Conservation (phyloP, 441 rosid genomes). For the Erysimum cheiri region DNA sequence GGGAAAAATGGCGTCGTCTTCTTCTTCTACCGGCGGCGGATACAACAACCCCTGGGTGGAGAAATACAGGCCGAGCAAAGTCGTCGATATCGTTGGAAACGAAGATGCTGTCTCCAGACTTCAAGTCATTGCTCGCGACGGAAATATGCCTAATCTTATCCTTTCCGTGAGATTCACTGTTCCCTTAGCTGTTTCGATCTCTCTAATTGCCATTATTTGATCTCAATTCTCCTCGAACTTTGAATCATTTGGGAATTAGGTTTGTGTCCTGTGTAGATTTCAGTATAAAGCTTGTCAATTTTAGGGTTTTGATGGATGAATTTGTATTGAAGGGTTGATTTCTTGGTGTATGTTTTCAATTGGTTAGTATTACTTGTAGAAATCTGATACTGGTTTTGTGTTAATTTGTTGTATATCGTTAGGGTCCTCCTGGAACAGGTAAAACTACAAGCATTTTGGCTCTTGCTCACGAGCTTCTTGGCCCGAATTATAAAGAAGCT, state of each 20-base stretch:
- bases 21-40: constrained; percentile 48
- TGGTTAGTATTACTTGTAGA: constrained; percentile 1
- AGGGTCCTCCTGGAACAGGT: constrained; percentile 99
- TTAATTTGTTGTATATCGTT: constrained; percentile 23
- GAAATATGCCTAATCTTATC: constrained; percentile 95
- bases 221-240: not conserved
- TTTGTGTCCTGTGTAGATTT: constrained; percentile 27
- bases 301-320: constrained; percentile 21
- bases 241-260: not conserved
- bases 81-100: constrained; percentile 87
- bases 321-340: not conserved
- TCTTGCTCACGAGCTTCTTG: constrained; percentile 93
- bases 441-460: constrained; percentile 95
- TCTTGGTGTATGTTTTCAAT: not conserved
- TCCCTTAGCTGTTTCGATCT: not conserved
- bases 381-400: constrained; percentile 3
- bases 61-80: constrained; percentile 83
- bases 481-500: constrained; percentile 77
- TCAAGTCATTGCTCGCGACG: constrained; percentile 91
- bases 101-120: constrained; percentile 90
- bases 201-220: not conserved
- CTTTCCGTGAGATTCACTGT: constrained; percentile 55
- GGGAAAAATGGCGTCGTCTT: constrained; percentile 53
- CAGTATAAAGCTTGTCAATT: constrained; percentile 8
- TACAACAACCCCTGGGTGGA: constrained; percentile 97